Base-by-base conservation (phyloP, 2,329 filamentous ascomycete genomes). In the Xylaria sp. region DNA sequence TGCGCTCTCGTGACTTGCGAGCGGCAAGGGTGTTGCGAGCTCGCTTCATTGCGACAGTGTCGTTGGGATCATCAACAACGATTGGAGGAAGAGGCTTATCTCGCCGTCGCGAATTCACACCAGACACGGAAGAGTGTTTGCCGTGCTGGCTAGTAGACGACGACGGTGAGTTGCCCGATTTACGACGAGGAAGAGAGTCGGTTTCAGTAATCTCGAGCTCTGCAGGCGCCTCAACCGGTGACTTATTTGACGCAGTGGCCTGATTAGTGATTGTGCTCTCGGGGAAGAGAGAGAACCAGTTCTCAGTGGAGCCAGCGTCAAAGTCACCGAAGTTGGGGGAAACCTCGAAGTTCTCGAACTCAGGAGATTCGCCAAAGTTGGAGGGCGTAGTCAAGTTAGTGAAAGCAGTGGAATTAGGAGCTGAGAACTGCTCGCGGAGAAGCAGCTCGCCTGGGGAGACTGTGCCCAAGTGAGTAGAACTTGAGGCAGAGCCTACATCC, bases 11-110 rank as follows among this genome's bases (percentile, higher is more conserved):
- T 68, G 94, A 97, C 83, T 97, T 97, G 73, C 95, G 93, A 75
- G 95, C 95, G 21, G 95, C 95, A 79, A 97, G 88, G 9, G 94
- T 97, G 81, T 98, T 98, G 74, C 94, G 92, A 60, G 94, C 94
- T 79, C 95, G 92, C 90, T 98, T 98, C 86, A 94, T 88, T 23
- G 93, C 93, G n/a, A 92, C 80, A 10, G 87, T 88, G 76, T 98
- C 94, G 50, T 75, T 82, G 0, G 90, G 88, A 74, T 98, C 93
- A 32, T 91, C 88, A 44, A 94, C 88, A 69, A 91, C 83, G 78
- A 97, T 94, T 6, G 91, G 90, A 71, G 92, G 91, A 64, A 97
- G 84, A 71, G 92, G 90, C 86, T 94, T 95, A 78, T 93, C 90
- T 71, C 93, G 92, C 79, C 92, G 91, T 73, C 92, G 91, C 75